phyloP scores from a whole-genome alignment of 108 stramenopile species.

The Asterionellopsis glacialis region DNA sequence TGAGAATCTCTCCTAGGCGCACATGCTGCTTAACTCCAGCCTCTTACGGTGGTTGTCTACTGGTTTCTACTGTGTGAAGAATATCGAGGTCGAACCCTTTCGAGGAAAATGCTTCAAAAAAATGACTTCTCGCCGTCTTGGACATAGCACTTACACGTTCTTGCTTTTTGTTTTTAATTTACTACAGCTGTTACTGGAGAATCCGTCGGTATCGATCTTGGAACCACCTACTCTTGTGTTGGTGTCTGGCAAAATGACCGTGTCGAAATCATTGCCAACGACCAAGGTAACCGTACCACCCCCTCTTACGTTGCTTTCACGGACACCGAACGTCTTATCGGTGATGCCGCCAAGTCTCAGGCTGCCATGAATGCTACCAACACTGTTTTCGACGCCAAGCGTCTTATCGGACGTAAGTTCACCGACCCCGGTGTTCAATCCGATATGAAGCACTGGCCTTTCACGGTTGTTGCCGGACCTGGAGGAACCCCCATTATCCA shows the following conservation, averaged over 20 bases:
- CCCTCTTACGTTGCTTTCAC: constrained; percentile 99
- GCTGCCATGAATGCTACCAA: constrained; percentile 94
- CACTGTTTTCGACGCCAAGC: constrained; percentile 97
- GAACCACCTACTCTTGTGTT: constrained; percentile 97
- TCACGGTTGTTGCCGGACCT: constrained; percentile 77
- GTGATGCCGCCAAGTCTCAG: constrained; percentile 90
- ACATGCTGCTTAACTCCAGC: too few species aligned
- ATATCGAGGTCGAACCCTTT: too few species aligned
- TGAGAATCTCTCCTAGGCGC: too few species aligned
- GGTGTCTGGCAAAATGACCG: constrained; percentile 99
- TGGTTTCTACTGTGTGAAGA: too few species aligned
- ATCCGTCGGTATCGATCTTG: constrained; percentile 90
- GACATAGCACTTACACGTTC: too few species aligned
- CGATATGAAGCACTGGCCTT: constrained; percentile 97
- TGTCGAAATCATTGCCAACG: constrained; percentile 99
- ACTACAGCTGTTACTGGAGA: constrained; percentile 73
- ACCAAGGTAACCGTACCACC: constrained; percentile 99
- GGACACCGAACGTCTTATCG: constrained; percentile 97
- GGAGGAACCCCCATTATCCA: constrained; percentile 90
- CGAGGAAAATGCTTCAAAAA: too few species aligned
- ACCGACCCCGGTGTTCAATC: constrained; percentile 80
- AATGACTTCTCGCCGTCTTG: too few species aligned
- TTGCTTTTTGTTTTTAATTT: too few species aligned
- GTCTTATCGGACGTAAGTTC: constrained; percentile 92
- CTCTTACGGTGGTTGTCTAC: too few species aligned